These are phyloP conservation scores for Candida orba DNA, from an alignment of 805 yeast genomes.

Conservation along the genomic window DNA sequence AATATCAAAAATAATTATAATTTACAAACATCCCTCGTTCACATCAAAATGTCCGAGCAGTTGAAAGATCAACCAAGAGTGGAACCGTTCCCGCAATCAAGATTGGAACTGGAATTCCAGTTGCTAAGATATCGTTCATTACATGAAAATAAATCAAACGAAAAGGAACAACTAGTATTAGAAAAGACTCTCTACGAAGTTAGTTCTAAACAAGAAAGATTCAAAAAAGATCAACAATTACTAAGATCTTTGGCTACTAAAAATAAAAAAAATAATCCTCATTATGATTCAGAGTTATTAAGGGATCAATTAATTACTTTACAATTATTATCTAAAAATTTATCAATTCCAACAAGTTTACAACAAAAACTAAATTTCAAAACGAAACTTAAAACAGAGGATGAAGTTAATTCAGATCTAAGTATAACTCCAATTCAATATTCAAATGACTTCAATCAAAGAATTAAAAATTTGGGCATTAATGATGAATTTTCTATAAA, in stretches of 20 bases:
- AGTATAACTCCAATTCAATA: slow-evolving; percentile 20
- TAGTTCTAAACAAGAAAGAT: slow-evolving; percentile 34
- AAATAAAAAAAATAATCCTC: slow-evolving; percentile 16
- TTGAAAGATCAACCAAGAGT: not conserved
- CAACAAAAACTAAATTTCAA: slow-evolving; percentile 31
- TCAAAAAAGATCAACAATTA: slow-evolving; percentile 22
- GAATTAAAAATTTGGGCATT: slow-evolving; percentile 25
- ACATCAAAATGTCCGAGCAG: too few species aligned
- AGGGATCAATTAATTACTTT: slow-evolving; percentile 55
- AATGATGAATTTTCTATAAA: slow-evolving; percentile 23
- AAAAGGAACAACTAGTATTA: slow-evolving; percentile 36
- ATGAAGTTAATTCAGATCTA: not conserved
- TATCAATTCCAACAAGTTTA: slow-evolving; percentile 52
- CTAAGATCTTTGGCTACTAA: slow-evolving; percentile 21
- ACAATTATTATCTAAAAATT: slow-evolving; percentile 56
- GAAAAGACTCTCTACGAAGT: slow-evolving; percentile 34
- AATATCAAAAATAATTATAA: too few species aligned
- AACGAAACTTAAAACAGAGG: not conserved
- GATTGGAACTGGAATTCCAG: slow-evolving; percentile 14
- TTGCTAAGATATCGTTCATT: slow-evolving; percentile 15
- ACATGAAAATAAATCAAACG: slow-evolving; percentile 6
- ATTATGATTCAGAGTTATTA: slow-evolving; percentile 40
- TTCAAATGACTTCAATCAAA: slow-evolving; percentile 24
- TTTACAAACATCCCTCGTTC: too few species aligned
- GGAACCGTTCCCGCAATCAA: slow-evolving; percentile 7